Evolutionary conservation across 2,329 filamentous ascomycete genomes (phyloP).

Genomic region (Cladophialophora immunda): DNA sequence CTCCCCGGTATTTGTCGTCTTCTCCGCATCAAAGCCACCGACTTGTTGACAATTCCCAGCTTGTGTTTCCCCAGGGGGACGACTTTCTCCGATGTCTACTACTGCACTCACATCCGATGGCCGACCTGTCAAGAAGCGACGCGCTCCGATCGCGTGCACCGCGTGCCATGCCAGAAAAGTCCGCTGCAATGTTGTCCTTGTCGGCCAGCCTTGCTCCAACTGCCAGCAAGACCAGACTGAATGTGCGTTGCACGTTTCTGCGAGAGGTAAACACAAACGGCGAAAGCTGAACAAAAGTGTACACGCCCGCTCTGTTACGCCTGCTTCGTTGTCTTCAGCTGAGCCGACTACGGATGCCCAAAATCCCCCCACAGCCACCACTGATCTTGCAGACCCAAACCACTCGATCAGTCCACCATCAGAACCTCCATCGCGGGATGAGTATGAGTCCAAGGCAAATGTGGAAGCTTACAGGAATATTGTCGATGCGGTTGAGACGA

Average conservation of each 20-base stretch:
- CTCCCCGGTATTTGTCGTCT: conserved; percentile 4
- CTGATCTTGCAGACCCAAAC: neutral
- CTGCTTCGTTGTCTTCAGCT: neutral
- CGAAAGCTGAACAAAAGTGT: conserved; percentile 12
- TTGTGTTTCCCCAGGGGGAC: neutral
- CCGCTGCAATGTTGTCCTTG: conserved; percentile 60
- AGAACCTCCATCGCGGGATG: conserved; percentile 8
- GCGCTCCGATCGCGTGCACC: conserved; percentile 61
- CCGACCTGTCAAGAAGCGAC: conserved; percentile 18
- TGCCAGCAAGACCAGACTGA: conserved; percentile 43
- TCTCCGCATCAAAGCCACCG: neutral
- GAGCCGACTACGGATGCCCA: conserved; percentile 2
- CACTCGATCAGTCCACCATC: neutral
- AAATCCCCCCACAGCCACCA: neutral
- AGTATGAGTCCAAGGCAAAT: conserved; percentile 20
- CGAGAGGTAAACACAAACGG: conserved; percentile 27
- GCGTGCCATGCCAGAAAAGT: conserved; percentile 63
- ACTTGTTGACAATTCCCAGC: neutral
- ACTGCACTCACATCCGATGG: neutral
- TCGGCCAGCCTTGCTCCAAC: conserved; percentile 50
- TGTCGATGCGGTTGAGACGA: conserved; percentile 16
- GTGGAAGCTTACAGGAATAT: conserved; percentile 20
- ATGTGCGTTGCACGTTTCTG: conserved; percentile 35
- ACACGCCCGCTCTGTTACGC: neutral
- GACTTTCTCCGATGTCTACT: conserved; percentile 6